Percentiles rank a stretch among this genome's conserved stretches.
Evolutionary conservation across 768 basidiomycete species (phyloP).

Genomic region (Suillus plorans): DNA sequence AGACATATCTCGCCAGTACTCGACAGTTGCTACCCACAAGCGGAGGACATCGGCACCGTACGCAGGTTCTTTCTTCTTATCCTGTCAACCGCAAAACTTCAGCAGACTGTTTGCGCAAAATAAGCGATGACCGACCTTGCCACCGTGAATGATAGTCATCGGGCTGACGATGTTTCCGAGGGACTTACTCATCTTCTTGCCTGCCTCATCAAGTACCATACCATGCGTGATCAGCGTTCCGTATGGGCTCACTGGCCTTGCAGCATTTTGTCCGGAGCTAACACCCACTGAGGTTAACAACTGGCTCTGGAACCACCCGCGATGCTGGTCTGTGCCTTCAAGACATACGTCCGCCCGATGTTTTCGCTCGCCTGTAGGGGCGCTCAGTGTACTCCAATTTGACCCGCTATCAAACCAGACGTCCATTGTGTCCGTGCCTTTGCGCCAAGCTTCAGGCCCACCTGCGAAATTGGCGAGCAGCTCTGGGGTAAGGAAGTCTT

Average conservation of each 20-base stretch:
- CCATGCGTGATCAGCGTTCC: constrained; percentile 88
- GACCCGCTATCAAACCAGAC: constrained; percentile 99
- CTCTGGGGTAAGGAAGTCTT: constrained; percentile 73
- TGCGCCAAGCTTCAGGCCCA: constrained; percentile 52
- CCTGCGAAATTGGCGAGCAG: constrained; percentile 47
- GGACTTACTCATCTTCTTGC: constrained; percentile 97
- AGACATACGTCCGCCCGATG: constrained; percentile 82
- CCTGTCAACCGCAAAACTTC: constrained; percentile 35
- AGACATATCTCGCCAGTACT: constrained; percentile 86
- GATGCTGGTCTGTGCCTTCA: constrained; percentile 96
- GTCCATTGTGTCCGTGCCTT: constrained; percentile 95
- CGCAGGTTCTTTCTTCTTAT: constrained; percentile 68
- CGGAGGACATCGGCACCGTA: constrained; percentile 88
- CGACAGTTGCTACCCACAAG: constrained; percentile 89
- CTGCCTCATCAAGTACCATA: constrained; percentile 89
- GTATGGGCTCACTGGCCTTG: constrained; percentile 54
- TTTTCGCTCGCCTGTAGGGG: constrained; percentile 38
- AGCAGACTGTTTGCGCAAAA: background rate
- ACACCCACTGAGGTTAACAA: constrained; percentile 75
- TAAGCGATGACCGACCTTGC: constrained; percentile 48
- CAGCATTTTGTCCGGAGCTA: constrained; percentile 13
- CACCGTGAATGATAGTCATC: constrained; percentile 75
- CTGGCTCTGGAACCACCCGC: constrained; percentile 98
- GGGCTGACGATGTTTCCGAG: constrained; percentile 90
- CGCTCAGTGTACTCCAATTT: constrained; percentile 80